These are phyloP conservation scores for Agrocybe praecox DNA, from an alignment of 768 basidiomycete genomes.

Conservation along the genomic window DNA sequence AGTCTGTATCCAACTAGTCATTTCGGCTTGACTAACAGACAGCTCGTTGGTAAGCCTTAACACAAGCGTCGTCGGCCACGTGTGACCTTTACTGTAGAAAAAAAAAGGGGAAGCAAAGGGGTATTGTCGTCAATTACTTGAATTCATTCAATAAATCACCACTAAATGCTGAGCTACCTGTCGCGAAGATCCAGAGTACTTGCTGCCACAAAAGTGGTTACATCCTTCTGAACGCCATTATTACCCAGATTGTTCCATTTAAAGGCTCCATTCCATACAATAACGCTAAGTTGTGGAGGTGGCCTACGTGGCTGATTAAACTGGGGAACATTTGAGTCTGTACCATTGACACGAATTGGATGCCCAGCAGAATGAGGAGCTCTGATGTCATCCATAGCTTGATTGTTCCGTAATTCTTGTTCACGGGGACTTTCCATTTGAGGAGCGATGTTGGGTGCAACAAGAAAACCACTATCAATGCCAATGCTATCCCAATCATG, in stretches of 20 bases:
- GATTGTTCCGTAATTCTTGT: slow-evolving; percentile 26
- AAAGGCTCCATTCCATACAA: slow-evolving; percentile 52
- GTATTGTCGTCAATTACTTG: neutral
- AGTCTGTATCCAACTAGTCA: slow-evolving; percentile 51
- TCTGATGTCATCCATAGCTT: neutral
- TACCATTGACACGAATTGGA: too few species aligned
- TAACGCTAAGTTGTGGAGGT: slow-evolving; percentile 14
- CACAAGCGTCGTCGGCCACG: slow-evolving; percentile 52
- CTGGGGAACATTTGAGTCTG: neutral
- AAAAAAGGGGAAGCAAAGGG: too few species aligned
- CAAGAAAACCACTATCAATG: neutral
- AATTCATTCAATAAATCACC: neutral
- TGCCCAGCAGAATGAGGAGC: neutral
- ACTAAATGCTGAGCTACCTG: slow-evolving; percentile 32
- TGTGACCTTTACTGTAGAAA: slow-evolving; percentile 44
- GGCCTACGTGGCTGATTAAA: slow-evolving; percentile 4
- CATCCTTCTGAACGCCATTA: slow-evolving; percentile 39
- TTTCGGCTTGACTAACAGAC: slow-evolving; percentile 36
- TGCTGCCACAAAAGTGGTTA: slow-evolving; percentile 42
- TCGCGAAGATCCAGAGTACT: slow-evolving; percentile 25
- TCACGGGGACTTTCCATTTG: slow-evolving; percentile 56
- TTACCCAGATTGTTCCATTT: slow-evolving; percentile 43
- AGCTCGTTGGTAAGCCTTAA: slow-evolving; percentile 44
- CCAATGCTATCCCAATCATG: too few species aligned
- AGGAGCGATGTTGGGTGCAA: slow-evolving; percentile 18